phyloP scores from a whole-genome alignment of 345 rosid genomes.

The Bruguiera sexangula region DNA sequence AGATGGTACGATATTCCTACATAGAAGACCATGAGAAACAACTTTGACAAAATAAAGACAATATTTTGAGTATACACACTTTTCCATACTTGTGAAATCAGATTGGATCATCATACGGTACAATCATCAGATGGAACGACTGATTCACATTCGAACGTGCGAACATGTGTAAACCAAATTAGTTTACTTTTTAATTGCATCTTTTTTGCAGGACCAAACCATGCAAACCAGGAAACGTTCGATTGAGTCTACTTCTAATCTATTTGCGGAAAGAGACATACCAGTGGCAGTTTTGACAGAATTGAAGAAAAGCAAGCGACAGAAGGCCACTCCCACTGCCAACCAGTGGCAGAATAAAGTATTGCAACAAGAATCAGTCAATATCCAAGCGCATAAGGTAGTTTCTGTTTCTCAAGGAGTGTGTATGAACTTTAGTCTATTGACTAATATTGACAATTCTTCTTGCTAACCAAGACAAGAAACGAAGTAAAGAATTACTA shows the following conservation, averaged over 20 bases:
- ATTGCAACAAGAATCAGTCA: not conserved
- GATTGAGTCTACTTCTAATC: slow-evolving; percentile 6
- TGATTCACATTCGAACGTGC: too few relatives aligned
- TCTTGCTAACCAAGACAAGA: not conserved
- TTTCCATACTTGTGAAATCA: too few relatives aligned
- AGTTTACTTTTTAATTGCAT: not conserved
- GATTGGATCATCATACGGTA: too few relatives aligned
- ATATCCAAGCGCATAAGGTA: slow-evolving; percentile 23
- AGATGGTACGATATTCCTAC: slow-evolving; percentile 13
- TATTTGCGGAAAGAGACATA: not conserved
- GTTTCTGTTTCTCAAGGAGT: too few relatives aligned
- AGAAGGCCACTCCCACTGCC: slow-evolving; percentile 18
- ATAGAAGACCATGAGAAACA: not conserved
- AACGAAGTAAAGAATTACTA: too few relatives aligned
- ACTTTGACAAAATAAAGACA: not conserved
- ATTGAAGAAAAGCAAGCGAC: slow-evolving; percentile 33
- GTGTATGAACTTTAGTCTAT: too few relatives aligned
- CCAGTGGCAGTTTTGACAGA: not conserved
- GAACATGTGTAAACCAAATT: too few relatives aligned
- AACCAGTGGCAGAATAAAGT: slow-evolving; percentile 18
- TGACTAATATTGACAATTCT: not conserved
- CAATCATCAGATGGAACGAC: too few relatives aligned
- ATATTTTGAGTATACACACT: too few relatives aligned
- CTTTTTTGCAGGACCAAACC: slow-evolving; percentile 20
- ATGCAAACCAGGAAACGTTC: slow-evolving; percentile 23